A percentile compares a stretch with the other conserved stretches of the same genome.
phyloP scores from a whole-genome alignment of 164 flowering plant species.

The Annona cherimola region DNA sequence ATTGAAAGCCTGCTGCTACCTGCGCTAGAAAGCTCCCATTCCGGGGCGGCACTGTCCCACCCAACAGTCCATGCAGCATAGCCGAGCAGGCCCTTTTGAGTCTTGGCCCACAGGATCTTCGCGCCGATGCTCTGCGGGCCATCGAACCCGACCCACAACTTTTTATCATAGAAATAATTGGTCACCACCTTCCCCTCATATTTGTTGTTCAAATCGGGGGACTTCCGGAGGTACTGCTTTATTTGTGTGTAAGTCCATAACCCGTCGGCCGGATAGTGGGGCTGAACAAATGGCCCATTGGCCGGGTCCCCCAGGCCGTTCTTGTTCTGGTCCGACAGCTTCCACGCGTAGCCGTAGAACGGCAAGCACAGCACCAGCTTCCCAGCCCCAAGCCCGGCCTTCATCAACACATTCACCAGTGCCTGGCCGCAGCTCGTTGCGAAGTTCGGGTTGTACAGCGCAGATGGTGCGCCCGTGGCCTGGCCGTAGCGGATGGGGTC shows the following conservation, averaged over 20 bases:
- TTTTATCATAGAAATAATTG: background rate
- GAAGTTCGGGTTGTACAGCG: too few species aligned
- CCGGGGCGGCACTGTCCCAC: background rate
- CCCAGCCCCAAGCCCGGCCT: background rate
- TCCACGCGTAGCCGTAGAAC: constrained; percentile 1
- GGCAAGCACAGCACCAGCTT: background rate
- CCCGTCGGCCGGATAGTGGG: background rate
- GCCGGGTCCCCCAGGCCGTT: constrained; percentile 1
- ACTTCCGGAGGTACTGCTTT: background rate
- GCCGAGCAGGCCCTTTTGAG: background rate
- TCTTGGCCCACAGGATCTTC: background rate
- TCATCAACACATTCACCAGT: background rate
- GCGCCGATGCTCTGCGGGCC: background rate
- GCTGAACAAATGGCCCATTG: background rate
- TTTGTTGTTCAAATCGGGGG: background rate
- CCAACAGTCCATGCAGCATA: background rate
- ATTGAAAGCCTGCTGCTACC: too few species aligned
- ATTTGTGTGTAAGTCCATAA: background rate
- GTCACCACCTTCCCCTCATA: background rate
- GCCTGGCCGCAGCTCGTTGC: too few species aligned
- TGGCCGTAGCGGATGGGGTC: too few species aligned
- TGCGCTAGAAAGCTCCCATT: background rate
- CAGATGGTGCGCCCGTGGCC: too few species aligned
- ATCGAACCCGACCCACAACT: constrained; percentile 1
- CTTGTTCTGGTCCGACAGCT: background rate